These are phyloP conservation scores for Arthrobotrys sphaeroides DNA, from an alignment of 2,329 filamentous ascomycete species.

Conservation along the genomic window DNA sequence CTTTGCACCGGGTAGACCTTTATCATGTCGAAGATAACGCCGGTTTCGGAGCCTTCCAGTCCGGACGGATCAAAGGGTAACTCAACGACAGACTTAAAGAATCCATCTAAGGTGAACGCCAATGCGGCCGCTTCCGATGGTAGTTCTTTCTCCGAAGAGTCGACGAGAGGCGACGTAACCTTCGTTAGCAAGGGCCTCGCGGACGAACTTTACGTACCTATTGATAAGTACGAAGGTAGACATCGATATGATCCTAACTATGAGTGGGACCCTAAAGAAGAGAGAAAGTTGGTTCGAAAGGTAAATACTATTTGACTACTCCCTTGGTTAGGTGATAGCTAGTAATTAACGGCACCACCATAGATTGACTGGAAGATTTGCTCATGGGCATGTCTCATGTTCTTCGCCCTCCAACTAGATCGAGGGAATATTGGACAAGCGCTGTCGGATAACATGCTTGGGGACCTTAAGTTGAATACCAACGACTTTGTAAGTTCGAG, in stretches of 20 bases:
- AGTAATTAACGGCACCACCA: neutral
- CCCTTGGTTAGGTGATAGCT: neutral
- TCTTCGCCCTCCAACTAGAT: conserved; percentile 73
- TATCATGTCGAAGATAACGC: conserved; percentile 32
- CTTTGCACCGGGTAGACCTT: neutral
- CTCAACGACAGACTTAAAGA: conserved; percentile 24
- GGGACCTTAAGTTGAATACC: conserved; percentile 65
- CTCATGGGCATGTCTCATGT: conserved; percentile 67
- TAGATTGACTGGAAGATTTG: conserved; percentile 62
- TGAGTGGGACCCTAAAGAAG: conserved; percentile 69
- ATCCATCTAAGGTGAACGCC: conserved; percentile 6
- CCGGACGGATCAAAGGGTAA: neutral
- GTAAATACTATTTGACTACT: conserved; percentile 58
- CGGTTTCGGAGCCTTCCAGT: conserved; percentile 14
- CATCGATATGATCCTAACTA: conserved; percentile 70
- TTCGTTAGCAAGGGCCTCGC: conserved; percentile 61
- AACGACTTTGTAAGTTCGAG: conserved; percentile 65
- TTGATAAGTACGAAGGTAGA: conserved; percentile 69
- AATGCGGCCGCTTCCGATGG: conserved; percentile 3
- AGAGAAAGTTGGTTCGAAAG: conserved; percentile 67
- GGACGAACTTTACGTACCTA: conserved; percentile 64
- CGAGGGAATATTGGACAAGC: conserved; percentile 72
- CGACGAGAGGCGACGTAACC: conserved; percentile 12
- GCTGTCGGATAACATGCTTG: conserved; percentile 70
- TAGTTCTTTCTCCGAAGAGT: conserved; percentile 34